These are phyloP conservation scores for Chlorella sp. DNA, from an alignment of 139 green algal genomes.

Conservation along the genomic window DNA sequence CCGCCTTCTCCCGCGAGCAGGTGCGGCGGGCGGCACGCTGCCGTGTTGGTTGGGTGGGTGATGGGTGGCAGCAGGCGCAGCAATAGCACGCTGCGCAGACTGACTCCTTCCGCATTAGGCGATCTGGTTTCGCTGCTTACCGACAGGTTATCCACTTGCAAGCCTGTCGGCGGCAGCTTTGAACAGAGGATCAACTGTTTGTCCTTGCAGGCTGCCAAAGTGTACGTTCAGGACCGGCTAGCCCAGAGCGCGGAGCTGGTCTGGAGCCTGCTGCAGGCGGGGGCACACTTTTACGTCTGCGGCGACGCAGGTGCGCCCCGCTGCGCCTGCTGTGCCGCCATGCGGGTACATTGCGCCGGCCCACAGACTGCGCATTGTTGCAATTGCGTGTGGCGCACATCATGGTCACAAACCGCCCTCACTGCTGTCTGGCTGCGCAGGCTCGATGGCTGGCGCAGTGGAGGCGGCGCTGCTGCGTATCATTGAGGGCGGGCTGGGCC, in stretches of 20 bases:
- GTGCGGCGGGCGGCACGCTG: neutral
- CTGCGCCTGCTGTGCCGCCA: neutral
- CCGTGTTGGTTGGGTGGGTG: neutral
- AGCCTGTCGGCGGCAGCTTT: no score
- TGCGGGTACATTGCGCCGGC: no score
- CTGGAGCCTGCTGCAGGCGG: slow-evolving; percentile 77
- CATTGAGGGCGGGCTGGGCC: slow-evolving; percentile 37
- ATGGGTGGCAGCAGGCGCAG: no score
- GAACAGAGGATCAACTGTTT: no score
- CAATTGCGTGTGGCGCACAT: no score
- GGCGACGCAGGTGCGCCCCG: slow-evolving; percentile 78
- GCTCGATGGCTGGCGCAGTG: slow-evolving; percentile 38
- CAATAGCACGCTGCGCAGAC: no score
- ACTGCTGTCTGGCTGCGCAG: neutral
- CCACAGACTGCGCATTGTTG: no score
- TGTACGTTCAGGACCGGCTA: slow-evolving; percentile 96
- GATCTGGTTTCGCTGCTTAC: no score
- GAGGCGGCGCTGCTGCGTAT: slow-evolving; percentile 62
- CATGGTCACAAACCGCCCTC: no score
- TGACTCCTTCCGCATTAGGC: no score
- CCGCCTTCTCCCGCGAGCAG: neutral
- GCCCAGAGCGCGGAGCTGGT: slow-evolving; percentile 61
- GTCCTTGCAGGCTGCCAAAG: slow-evolving; percentile 67
- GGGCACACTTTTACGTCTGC: slow-evolving; percentile 91
- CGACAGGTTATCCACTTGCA: no score